These are phyloP conservation scores for Pleomassaria siparia DNA, from an alignment of 2,329 filamentous ascomycete species.

Conservation along the genomic window DNA sequence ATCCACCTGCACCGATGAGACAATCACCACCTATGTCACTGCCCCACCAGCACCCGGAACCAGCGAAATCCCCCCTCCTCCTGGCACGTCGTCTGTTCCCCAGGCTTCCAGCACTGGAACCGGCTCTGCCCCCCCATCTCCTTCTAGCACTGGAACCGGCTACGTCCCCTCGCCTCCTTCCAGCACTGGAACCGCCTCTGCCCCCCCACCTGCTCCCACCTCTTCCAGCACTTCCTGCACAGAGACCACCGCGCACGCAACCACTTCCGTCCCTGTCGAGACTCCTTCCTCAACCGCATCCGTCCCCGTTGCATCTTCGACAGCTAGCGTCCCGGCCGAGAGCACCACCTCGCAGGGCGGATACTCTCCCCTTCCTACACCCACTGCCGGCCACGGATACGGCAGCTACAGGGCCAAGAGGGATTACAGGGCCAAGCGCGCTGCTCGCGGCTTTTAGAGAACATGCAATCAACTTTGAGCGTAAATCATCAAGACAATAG, in stretches of 20 bases:
- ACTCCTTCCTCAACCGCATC: not conserved
- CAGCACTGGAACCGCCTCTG: not conserved
- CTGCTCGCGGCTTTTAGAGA: not conserved
- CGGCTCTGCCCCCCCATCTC: not conserved
- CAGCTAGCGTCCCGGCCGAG: too few species aligned
- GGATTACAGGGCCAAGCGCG: not conserved
- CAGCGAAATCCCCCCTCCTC: not conserved
- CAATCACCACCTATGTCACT: not conserved
- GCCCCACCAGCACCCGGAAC: not conserved
- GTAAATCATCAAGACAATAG: not conserved
- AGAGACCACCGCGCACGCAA: not conserved
- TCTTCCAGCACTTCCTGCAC: not conserved
- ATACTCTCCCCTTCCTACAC: not conserved
- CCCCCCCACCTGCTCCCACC: not conserved
- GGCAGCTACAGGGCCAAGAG: not conserved
- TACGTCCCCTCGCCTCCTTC: not conserved
- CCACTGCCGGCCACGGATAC: not conserved
- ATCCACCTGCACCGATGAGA: not conserved
- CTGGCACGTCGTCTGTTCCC: not conserved
- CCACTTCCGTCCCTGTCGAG: not conserved
- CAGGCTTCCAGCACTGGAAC: not conserved
- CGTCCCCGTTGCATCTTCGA: not conserved
- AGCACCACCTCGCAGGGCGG: not conserved
- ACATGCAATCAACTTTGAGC: not conserved
- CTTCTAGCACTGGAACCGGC: not conserved